Conservation (phyloP, 1,284 basidiomycete genomes). For the Wolfiporia cocos region DNA sequence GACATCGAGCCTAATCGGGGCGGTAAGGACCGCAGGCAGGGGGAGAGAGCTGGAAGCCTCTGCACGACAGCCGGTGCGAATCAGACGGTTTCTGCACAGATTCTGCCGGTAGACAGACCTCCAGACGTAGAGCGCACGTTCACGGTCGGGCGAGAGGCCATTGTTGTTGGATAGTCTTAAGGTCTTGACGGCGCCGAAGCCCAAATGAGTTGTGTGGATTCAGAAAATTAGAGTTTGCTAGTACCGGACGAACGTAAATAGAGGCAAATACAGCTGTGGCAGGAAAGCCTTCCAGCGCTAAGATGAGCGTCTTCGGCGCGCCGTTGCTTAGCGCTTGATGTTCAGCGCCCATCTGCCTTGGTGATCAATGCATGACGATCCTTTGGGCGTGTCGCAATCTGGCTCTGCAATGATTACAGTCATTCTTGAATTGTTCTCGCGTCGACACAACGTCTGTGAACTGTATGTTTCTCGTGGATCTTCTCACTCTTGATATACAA, state of each 20-base stretch:
- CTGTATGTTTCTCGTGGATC: too few relatives aligned
- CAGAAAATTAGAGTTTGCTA: conserved; percentile 26
- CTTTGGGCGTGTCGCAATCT: too few relatives aligned
- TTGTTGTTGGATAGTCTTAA: conserved; percentile 35
- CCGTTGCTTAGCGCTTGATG: conserved; percentile 2
- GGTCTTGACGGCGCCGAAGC: conserved; percentile 23
- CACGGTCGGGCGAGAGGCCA: conserved; percentile 90
- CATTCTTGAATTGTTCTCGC: too few relatives aligned
- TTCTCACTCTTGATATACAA: too few relatives aligned
- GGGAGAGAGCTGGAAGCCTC: conserved; percentile 89
- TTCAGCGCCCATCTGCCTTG: too few relatives aligned
- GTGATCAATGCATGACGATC: too few relatives aligned
- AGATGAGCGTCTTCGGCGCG: not conserved
- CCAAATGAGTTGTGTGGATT: conserved; percentile 19
- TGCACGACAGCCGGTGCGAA: conserved; percentile 22
- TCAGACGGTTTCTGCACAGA: conserved; percentile 5
- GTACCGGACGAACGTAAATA: conserved; percentile 19
- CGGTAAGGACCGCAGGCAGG: conserved; percentile 95
- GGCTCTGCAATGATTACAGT: too few relatives aligned
- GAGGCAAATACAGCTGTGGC: conserved; percentile 11
- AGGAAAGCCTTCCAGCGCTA: not conserved
- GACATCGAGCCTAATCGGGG: conserved; percentile 98
- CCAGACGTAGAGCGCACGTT: conserved; percentile 74
- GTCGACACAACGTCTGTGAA: too few relatives aligned
- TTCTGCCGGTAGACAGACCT: conserved; percentile 40